A percentile compares a stretch with the other conserved stretches of the same genome.
These are phyloP conservation scores for Tylopilus rubrobrunneus DNA, from an alignment of 768 basidiomycete genomes.

Conservation along the genomic window DNA sequence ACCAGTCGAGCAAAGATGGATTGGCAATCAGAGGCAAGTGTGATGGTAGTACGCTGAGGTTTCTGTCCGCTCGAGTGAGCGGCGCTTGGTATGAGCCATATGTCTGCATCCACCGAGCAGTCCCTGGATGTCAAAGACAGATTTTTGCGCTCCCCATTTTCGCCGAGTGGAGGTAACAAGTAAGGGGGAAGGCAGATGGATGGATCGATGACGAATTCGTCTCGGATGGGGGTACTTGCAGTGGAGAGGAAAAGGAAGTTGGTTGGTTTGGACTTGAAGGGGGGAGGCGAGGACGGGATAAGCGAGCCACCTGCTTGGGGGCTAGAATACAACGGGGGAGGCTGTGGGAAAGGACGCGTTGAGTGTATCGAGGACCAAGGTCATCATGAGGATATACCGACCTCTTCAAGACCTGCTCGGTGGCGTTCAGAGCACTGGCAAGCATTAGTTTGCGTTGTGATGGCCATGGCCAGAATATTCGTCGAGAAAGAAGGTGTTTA, in stretches of 20 bases:
- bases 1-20: not conserved
- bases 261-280: conserved; percentile 12
- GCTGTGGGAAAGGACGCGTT: too few species aligned
- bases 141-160: conserved; percentile 38
- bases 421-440: too few species aligned
- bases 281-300: not conserved
- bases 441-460: too few species aligned
- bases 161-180: conserved; percentile 36
- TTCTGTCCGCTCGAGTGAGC: conserved; percentile 1
- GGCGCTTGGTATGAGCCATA: too few species aligned
- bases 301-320: not conserved
- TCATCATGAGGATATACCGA: too few species aligned
- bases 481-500: too few species aligned
- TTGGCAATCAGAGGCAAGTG: not conserved
- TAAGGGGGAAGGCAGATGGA: conserved; percentile 35
- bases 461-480: too few species aligned
- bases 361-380: too few species aligned
- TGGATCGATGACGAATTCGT: conserved; percentile 43
- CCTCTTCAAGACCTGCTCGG: too few species aligned
- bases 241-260: conserved; percentile 19
- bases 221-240: conserved; percentile 7
- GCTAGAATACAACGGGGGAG: too few species aligned
- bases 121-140: conserved; percentile 33
- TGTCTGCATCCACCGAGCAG: conserved; percentile 24
- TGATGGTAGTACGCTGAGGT: conserved; percentile 16